Base-by-base conservation (phyloP, 805 yeast genomes). In the Metschnikowia gruessii region DNA sequence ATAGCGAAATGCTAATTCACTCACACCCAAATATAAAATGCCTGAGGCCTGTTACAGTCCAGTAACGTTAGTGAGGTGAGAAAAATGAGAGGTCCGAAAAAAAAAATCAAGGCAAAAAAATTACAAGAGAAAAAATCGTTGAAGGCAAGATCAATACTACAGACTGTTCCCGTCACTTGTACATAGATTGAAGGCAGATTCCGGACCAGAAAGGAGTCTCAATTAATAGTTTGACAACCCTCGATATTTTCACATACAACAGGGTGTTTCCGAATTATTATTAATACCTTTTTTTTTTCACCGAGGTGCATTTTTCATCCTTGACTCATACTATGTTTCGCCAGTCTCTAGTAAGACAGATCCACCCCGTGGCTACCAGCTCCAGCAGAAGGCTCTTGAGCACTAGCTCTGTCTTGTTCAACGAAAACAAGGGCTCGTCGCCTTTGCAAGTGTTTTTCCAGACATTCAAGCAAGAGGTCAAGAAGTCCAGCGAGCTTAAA, bases 391-490 rank as follows among this genome's bases (percentile, higher is more conserved):
- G 55, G 33, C 40, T 49, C 29, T 49, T 54, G 40, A 33, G 50
- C 33, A 43, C 53, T 11, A 44, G 51, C 21, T 37, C 48, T 33
- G 30, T 37, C 9, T 40, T 48, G 35, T 10, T 18, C 44, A 48
- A 54, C 40, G 55, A 46, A 12, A 51, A 49, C 40, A 52, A 52
- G 42, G 58, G 55, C 43, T 50, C 82, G 56, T 81, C 95, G 13
- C 98, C 99, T 15, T 70, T 90, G 63, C 90, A 89, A 65, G 96
- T 94, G 46, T 94, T 94, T 65, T 81, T 89, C 54, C 95, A 94
- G 52, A 92, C 98, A 0, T 94, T 94, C 73, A 84, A 79, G 62
- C 75, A 77, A 49, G 99, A 94, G 70, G 91, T 96, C 83, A 83
- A 85, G 64, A 92, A 94, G 65, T 83, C 90, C 42, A 78, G 79